A percentile compares a stretch with the other conserved stretches of the same genome.
Conservation (phyloP, 805 yeast genomes). For the Saturnispora diversa region DNA sequence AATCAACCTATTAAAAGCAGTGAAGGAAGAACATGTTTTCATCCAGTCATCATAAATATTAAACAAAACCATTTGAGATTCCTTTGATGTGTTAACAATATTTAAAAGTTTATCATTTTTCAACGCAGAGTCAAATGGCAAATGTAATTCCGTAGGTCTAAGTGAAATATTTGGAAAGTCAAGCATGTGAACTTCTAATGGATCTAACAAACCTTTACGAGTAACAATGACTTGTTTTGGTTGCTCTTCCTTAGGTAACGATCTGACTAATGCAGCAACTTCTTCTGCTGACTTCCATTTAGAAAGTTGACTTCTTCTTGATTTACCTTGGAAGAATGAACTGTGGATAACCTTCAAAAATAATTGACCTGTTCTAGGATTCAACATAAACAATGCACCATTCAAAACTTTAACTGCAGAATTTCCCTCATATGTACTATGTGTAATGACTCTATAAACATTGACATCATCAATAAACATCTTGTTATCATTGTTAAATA, state of each 20-base stretch:
- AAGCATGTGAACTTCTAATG: conserved; percentile 92
- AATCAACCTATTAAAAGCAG: conserved; percentile 87
- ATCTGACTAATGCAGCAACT: conserved; percentile 81
- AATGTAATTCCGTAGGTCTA: conserved; percentile 77
- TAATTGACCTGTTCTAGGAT: conserved; percentile 86
- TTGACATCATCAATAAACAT: conserved; percentile 89
- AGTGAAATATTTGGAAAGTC: conserved; percentile 91
- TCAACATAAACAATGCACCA: conserved; percentile 84
- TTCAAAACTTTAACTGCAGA: conserved; percentile 86
- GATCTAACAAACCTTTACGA: conserved; percentile 85
- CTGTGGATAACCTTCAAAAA: conserved; percentile 86
- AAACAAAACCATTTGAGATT: conserved; percentile 86
- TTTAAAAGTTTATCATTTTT: conserved; percentile 73
- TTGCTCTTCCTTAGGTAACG: conserved; percentile 87
- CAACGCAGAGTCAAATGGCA: conserved; percentile 86
- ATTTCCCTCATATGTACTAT: conserved; percentile 88
- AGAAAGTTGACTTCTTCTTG: conserved; percentile 83
- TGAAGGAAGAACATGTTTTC: conserved; percentile 69
- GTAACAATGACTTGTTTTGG: conserved; percentile 90
- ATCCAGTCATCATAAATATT: conserved; percentile 95
- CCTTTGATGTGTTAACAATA: conserved; percentile 75
- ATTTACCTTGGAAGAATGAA: conserved; percentile 95
- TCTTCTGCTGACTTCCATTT: conserved; percentile 99
- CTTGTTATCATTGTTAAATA: conserved; percentile 76
- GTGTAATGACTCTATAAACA: conserved; percentile 88